phyloP scores from a whole-genome alignment of 2,329 filamentous ascomycete species.

The Tolypocladium endophyticum region DNA sequence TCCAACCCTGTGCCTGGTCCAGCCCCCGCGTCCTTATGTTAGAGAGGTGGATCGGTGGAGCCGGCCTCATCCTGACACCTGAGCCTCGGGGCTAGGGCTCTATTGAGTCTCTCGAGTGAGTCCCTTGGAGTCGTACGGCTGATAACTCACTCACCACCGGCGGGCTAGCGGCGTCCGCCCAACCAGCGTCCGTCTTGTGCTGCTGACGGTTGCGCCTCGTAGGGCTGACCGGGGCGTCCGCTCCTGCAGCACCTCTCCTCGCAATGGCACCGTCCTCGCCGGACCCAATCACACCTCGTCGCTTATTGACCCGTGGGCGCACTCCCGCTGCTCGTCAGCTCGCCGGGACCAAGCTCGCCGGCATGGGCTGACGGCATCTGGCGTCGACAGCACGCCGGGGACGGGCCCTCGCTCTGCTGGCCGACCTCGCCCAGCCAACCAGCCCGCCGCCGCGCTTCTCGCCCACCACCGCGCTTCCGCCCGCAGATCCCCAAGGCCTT shows the following conservation, averaged over 20 bases:
- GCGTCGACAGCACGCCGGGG: background rate
- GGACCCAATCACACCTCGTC: background rate
- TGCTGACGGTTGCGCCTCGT: constrained; percentile 3
- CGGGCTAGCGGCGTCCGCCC: background rate
- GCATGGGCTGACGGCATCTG: background rate
- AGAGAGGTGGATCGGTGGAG: background rate
- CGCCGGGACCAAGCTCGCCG: background rate
- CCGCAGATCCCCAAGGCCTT: background rate
- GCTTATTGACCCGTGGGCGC: background rate
- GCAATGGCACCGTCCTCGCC: background rate
- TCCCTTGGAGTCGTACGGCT: background rate
- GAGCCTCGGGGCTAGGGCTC: background rate
- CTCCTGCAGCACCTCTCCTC: background rate
- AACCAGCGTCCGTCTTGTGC: background rate
- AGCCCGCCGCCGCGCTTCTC: background rate
- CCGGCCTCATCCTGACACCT: too few species aligned
- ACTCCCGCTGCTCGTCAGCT: background rate
- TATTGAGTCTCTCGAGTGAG: too few species aligned
- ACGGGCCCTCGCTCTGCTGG: background rate
- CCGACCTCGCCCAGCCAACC: background rate
- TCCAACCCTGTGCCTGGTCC: background rate
- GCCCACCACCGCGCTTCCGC: background rate
- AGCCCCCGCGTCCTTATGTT: background rate
- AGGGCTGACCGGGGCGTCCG: constrained; percentile 4
- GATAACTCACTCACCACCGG: background rate